Base-by-base conservation (phyloP, 805 yeast species). In the Saccharomycopsis sp. region DNA sequence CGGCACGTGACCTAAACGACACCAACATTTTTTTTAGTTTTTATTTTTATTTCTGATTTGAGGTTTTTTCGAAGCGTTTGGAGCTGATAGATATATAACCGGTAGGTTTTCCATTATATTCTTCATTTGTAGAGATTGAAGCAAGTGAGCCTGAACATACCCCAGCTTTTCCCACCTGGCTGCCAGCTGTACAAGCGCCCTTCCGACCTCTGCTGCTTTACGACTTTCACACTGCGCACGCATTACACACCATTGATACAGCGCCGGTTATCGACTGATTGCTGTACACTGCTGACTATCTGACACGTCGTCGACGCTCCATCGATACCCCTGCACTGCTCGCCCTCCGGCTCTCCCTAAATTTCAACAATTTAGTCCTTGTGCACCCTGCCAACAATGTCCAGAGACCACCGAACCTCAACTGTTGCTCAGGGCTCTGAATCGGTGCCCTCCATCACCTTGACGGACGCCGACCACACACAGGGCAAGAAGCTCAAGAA, bases 401-500 rank as follows among this genome's bases (percentile, higher is more conserved):
- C 37, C 12, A 29, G 37, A 29, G 37, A 29, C 37, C 37, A 29
- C 37, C 37, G 5, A 29, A 29, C 37, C 12, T 44, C 48, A 44
- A 44, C 18, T 7, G 21, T 16, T 44, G 48, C 16, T 20, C 21
- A 44, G 21, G 48, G 48, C 18, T 16, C 18, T 7, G 12, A 44
- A 4, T 44, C 48, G 7, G 16, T 44, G 21, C 18, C 18, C 21
- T 44, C 48, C 9, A 44, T 29, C 37, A 44, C 21, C 21, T 44
- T 18, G 21, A 44, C 48, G 7, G 21, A 44, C 4, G 48, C 8
- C 21, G 21, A 44, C 4, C 48, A 44, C 9, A 12, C 21, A 4
- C 48, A 44, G 4, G 48, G 48, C 4, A 44, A 44, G 21, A 44
- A 44, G 12, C 21, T 18, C 16, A 44, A 44, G 48, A 71, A 66